Evolutionary conservation across 2,329 filamentous ascomycete species (phyloP).

Genomic region (Penicillium hesseltinei): DNA sequence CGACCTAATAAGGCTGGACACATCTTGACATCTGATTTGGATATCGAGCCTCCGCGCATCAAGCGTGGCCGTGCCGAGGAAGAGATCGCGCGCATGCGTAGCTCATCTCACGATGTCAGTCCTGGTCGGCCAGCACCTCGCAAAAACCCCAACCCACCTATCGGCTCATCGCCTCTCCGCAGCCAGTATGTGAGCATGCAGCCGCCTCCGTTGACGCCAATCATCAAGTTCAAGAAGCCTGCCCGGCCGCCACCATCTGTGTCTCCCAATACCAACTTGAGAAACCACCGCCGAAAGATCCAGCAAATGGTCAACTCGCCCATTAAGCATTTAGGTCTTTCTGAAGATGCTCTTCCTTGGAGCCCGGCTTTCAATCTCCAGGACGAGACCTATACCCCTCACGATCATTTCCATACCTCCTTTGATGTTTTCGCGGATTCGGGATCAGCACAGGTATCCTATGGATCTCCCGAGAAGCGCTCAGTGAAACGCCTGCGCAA

Average conservation of each 20-base stretch:
- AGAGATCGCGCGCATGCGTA: slow-evolving; percentile 88
- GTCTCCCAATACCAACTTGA: slow-evolving; percentile 89
- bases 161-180: slow-evolving; percentile 68
- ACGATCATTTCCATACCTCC: slow-evolving; percentile 45
- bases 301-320: slow-evolving; percentile 79
- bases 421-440: slow-evolving; percentile 58
- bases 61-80: slow-evolving; percentile 92
- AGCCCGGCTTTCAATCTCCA: slow-evolving; percentile 53
- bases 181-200: slow-evolving; percentile 58
- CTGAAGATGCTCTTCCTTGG: slow-evolving; percentile 44
- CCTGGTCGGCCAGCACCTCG: slow-evolving; percentile 58
- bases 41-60: slow-evolving; percentile 71
- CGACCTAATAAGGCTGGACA: slow-evolving; percentile 65
- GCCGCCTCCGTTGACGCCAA: slow-evolving; percentile 76
- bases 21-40: slow-evolving; percentile 70
- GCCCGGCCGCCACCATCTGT: slow-evolving; percentile 68
- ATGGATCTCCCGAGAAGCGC: slow-evolving; percentile 57
- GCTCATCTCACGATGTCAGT: slow-evolving; percentile 83
- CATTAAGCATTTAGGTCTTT: slow-evolving; percentile 47
- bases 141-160: slow-evolving; percentile 33
- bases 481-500: slow-evolving; percentile 51
- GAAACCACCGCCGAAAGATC: slow-evolving; percentile 81
- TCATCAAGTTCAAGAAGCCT: slow-evolving; percentile 74
- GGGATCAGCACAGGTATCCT: slow-evolving; percentile 39
- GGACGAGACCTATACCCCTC: slow-evolving; percentile 43